Evolutionary conservation across 495 filamentous ascomycete species (phyloP).

Genomic region (Xylaria curta): DNA sequence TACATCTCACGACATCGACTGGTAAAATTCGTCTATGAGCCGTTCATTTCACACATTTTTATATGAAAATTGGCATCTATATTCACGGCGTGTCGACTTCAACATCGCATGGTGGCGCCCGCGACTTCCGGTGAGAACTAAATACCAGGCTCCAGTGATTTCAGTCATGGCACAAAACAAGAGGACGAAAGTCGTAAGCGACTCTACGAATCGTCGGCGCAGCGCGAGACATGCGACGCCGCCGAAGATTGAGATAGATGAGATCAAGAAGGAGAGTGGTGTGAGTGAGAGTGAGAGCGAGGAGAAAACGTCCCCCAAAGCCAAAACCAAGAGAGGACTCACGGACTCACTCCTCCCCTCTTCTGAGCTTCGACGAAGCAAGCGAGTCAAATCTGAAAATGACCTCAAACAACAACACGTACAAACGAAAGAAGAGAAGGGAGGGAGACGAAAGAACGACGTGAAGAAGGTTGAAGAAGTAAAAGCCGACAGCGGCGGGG

Average conservation of each 20-base stretch:
- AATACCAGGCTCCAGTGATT: background rate
- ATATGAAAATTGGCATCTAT: background rate
- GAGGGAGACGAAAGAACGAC: background rate
- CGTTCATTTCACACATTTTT: background rate
- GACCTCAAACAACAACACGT: background rate
- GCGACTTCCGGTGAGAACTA: background rate
- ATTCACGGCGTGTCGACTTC: background rate
- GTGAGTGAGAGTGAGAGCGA: background rate
- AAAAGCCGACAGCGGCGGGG: background rate
- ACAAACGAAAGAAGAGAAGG: background rate
- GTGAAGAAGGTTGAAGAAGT: too few species aligned
- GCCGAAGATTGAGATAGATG: background rate
- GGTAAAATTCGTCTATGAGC: background rate
- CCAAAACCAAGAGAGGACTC: constrained; percentile 5
- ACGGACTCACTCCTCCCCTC: background rate
- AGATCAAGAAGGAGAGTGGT: constrained; percentile 2
- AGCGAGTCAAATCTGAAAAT: constrained; percentile 7
- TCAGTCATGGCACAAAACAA: constrained; percentile 1
- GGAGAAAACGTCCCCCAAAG: background rate
- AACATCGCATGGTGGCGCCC: background rate
- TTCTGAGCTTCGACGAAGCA: constrained; percentile 25
- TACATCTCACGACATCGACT: background rate
- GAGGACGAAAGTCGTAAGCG: constrained; percentile 10
- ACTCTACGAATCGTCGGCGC: constrained; percentile 26
- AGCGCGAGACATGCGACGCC: constrained; percentile 29